Percentiles rank a stretch among this genome's conserved stretches.
These are phyloP conservation scores for Ceratocystis diversiconidia DNA, from an alignment of 2,329 filamentous ascomycete species.

Conservation along the genomic window DNA sequence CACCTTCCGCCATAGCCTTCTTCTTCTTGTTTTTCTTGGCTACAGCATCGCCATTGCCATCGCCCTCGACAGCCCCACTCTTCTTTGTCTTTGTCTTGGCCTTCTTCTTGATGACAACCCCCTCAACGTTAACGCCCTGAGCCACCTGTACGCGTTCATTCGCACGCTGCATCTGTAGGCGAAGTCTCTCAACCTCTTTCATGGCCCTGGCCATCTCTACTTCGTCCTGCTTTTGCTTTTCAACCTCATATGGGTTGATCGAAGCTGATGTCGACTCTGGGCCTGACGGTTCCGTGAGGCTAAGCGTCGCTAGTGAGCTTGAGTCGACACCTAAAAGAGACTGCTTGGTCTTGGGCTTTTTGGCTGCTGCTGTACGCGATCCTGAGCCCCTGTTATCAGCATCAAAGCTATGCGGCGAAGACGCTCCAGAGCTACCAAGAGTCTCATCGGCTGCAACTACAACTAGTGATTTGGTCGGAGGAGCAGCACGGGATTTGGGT, in stretches of 20 bases:
- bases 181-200: conserved; percentile 71
- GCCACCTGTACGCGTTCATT: conserved; percentile 61
- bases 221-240: conserved; percentile 60
- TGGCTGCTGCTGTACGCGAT: conserved; percentile 20
- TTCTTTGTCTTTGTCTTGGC: conserved; percentile 23
- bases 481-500: conserved; percentile 29
- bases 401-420: conserved; percentile 35
- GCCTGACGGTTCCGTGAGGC: conserved; percentile 33
- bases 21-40: conserved; percentile 18
- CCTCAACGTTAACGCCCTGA: conserved; percentile 51
- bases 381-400: conserved; percentile 36
- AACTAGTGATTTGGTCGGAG: conserved; percentile 35
- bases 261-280: conserved; percentile 21
- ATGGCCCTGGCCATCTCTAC: conserved; percentile 79
- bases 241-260: conserved; percentile 37
- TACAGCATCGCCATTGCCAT: neutral
- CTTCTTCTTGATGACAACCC: conserved; percentile 50
- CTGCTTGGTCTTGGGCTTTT: conserved; percentile 40
- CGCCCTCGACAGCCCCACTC: conserved; percentile 3
- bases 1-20: conserved; percentile 16
- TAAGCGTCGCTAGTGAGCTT: conserved; percentile 60
- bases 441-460: conserved; percentile 62
- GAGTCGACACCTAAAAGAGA: conserved; percentile 71
- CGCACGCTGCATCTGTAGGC: conserved; percentile 77
- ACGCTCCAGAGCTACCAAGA: conserved; percentile 40